A percentile compares a stretch with the other conserved stretches of the same genome.
phyloP scores from a whole-genome alignment of 163 green algal species.

The Picocystis sp. region DNA sequence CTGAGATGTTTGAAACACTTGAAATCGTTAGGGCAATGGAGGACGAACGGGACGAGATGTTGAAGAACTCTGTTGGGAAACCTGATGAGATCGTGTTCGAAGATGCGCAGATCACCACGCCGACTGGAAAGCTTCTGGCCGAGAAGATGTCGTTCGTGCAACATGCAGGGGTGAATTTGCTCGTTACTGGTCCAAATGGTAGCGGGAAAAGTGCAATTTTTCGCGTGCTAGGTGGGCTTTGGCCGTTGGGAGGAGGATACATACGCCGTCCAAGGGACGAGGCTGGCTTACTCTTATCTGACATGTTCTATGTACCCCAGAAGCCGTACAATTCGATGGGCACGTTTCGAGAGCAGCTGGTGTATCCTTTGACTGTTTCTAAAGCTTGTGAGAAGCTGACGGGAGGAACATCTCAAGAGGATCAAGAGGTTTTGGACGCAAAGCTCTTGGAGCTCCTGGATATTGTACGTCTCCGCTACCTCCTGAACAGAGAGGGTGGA shows the following conservation, averaged over 20 bases:
- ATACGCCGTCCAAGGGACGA: slow-evolving; percentile 5
- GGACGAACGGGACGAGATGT: neutral
- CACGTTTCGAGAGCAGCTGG: slow-evolving; percentile 39
- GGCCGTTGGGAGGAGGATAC: slow-evolving; percentile 29
- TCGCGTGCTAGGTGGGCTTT: slow-evolving; percentile 38
- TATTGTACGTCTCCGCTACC: slow-evolving; percentile 33
- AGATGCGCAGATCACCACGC: slow-evolving; percentile 30
- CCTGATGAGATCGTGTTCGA: slow-evolving; percentile 15
- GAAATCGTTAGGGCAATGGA: slow-evolving; percentile 12
- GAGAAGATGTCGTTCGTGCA: slow-evolving; percentile 28
- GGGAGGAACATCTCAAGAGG: neutral
- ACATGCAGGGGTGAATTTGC: slow-evolving; percentile 24
- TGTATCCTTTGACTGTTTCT: slow-evolving; percentile 32
- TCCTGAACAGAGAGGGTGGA: slow-evolving; percentile 35
- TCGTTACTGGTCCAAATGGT: slow-evolving; percentile 48
- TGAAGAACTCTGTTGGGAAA: neutral
- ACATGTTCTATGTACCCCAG: slow-evolving; percentile 50
- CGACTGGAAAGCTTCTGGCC: slow-evolving; percentile 30
- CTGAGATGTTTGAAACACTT: slow-evolving; percentile 37
- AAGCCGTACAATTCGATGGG: slow-evolving; percentile 45
- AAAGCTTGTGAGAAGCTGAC: slow-evolving; percentile 11
- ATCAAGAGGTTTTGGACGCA: slow-evolving; percentile 23
- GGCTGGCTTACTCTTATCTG: too few relatives aligned
- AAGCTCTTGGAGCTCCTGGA: slow-evolving; percentile 31
- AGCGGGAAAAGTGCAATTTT: slow-evolving; percentile 52